Evolutionary conservation across 2,329 filamentous ascomycete genomes (phyloP).

Genomic region (Venturia oleaginea): DNA sequence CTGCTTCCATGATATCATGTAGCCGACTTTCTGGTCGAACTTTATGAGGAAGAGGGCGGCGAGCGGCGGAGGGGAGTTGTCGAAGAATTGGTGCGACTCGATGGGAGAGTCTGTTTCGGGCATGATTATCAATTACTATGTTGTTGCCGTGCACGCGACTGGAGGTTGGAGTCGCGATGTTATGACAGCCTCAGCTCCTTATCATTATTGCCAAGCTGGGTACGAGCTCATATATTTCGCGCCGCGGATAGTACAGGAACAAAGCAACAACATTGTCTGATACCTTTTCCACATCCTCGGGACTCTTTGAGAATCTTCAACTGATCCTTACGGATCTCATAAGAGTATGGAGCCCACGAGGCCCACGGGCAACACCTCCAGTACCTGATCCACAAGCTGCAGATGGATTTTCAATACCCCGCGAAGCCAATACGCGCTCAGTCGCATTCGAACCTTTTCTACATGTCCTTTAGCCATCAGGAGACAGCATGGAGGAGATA

Average conservation of each 20-base stretch:
- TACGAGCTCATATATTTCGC: background rate
- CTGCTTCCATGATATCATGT: constrained; percentile 82
- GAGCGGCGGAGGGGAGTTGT: constrained; percentile 38
- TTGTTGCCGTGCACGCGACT: background rate
- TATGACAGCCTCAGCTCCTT: background rate
- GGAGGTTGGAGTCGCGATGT: background rate
- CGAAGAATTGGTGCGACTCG: background rate
- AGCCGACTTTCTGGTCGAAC: constrained; percentile 86
- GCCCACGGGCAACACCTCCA: background rate
- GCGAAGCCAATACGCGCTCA: background rate
- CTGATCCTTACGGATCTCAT: background rate
- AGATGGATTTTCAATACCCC: background rate
- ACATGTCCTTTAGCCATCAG: background rate
- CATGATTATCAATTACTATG: background rate
- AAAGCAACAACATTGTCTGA: background rate
- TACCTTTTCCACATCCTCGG: too few relatives aligned
- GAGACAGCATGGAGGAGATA: background rate
- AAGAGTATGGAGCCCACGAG: background rate
- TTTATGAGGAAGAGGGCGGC: constrained; percentile 80
- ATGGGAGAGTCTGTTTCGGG: background rate
- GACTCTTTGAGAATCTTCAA: background rate
- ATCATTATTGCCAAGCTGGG: background rate
- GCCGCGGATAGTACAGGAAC: background rate
- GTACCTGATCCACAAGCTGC: background rate
- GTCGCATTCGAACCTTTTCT: background rate